Evolutionary conservation across 2,329 filamentous ascomycete genomes (phyloP).

Genomic region (Xylaria arbuscula): DNA sequence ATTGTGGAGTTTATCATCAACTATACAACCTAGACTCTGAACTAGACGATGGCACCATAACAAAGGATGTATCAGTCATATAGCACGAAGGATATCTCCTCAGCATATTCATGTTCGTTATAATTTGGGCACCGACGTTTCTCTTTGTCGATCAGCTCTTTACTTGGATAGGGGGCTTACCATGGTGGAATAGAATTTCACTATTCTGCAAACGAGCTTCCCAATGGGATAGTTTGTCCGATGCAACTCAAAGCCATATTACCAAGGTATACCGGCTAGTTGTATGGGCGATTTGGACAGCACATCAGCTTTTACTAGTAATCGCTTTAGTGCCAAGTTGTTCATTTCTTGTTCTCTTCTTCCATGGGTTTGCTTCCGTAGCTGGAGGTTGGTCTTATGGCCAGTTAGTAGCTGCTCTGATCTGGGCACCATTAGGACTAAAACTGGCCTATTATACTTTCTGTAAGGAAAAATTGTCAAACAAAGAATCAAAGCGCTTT

Average conservation of each 20-base stretch:
- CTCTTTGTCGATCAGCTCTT: not conserved
- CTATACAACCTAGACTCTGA: too few relatives aligned
- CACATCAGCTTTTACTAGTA: not conserved
- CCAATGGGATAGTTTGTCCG: not conserved
- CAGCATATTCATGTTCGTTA: not conserved
- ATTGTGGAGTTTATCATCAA: not conserved
- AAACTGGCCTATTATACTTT: slow-evolving; percentile 6
- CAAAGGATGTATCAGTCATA: not conserved
- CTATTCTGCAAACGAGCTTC: not conserved
- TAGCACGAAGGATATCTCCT: not conserved
- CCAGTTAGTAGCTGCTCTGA: slow-evolving; percentile 11
- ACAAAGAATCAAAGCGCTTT: not conserved
- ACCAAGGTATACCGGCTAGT: not conserved
- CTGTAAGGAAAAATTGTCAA: not conserved
- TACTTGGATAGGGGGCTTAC: not conserved
- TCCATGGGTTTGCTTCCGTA: not conserved
- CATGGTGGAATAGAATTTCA: not conserved
- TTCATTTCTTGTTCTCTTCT: not conserved
- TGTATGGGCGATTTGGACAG: not conserved
- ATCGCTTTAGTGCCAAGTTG: not conserved
- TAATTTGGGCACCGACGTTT: not conserved
- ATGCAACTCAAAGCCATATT: not conserved
- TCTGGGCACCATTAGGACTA: slow-evolving; percentile 14
- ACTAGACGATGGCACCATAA: too few relatives aligned
- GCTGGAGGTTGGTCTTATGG: slow-evolving; percentile 17